Conservation (phyloP, 768 basidiomycete species). For the Pisolithus microcarpus region DNA sequence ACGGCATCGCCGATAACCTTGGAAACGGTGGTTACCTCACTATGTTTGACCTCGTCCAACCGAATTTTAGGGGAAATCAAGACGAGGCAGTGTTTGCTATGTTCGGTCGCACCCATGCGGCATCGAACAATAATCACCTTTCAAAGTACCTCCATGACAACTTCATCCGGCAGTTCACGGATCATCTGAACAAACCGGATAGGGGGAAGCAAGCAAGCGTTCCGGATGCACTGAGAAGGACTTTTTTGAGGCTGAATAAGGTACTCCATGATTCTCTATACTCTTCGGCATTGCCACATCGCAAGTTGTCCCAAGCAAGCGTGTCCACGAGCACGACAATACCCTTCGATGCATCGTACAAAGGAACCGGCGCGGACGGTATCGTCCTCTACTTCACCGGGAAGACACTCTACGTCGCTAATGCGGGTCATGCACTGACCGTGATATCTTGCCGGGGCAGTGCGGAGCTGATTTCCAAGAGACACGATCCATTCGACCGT, state of each 20-base stretch:
- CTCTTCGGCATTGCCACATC: constrained; percentile 30
- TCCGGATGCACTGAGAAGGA: constrained; percentile 72
- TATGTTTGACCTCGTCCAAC: constrained; percentile 90
- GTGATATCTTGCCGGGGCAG: constrained; percentile 75
- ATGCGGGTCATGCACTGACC: constrained; percentile 82
- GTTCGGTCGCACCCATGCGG: constrained; percentile 73
- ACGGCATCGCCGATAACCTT: constrained; percentile 92
- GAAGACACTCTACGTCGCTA: constrained; percentile 81
- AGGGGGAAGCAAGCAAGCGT: constrained; percentile 43
- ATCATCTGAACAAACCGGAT: constrained; percentile 45
- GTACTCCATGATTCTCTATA: constrained; percentile 65
- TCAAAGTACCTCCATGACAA: constrained; percentile 82
- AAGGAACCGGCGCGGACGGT: constrained; percentile 72
- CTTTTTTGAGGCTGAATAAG: constrained; percentile 85
- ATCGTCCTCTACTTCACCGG: constrained; percentile 80
- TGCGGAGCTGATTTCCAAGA: constrained; percentile 64
- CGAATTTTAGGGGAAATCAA: constrained; percentile 67
- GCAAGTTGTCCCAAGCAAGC: constrained; percentile 74
- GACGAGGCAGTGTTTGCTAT: constrained; percentile 92
- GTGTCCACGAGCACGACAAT: constrained; percentile 29
- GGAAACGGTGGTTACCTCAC: constrained; percentile 72
- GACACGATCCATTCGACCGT: constrained; percentile 87
- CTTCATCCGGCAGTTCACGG: constrained; percentile 57
- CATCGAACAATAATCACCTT: constrained; percentile 54
- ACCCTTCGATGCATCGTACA: constrained; percentile 41